Conservation (phyloP, 768 basidiomycete genomes). For the Mycena albidolilacea region DNA sequence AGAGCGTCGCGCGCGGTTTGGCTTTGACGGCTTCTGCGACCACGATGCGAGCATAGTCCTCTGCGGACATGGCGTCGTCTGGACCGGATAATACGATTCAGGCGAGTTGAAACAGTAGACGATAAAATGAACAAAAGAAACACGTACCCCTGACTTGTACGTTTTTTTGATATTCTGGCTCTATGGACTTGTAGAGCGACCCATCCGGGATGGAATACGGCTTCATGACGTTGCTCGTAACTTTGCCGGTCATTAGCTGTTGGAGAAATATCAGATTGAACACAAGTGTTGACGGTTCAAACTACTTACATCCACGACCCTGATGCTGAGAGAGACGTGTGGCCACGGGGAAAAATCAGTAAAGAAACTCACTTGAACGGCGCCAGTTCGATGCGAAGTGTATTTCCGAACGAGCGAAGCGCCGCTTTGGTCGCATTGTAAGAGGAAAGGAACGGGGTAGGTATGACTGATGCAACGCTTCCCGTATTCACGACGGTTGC, state of each 20-base stretch:
- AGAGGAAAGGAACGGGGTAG: conserved; percentile 44
- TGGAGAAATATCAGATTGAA: background rate
- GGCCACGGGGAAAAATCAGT: background rate
- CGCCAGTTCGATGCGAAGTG: conserved; percentile 48
- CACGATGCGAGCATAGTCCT: conserved; percentile 2
- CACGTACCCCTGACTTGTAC: background rate
- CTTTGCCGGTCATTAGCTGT: conserved; percentile 4
- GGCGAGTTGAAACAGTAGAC: too few species aligned
- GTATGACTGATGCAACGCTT: conserved; percentile 41
- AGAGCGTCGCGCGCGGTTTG: background rate
- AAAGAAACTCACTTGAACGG: conserved; percentile 44
- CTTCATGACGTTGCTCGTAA: background rate
- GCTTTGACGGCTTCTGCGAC: conserved; percentile 1
- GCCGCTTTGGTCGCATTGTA: conserved; percentile 51
- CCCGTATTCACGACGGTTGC: conserved; percentile 6
- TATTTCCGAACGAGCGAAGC: conserved; percentile 45
- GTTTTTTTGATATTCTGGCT: background rate
- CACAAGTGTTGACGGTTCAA: background rate
- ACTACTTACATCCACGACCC: background rate
- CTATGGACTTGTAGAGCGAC: conserved; percentile 8
- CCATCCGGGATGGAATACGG: background rate
- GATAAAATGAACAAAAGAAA: background rate
- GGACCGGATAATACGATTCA: background rate
- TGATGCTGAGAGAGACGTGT: background rate
- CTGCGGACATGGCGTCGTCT: background rate